Base-by-base conservation (phyloP, 2,329 filamentous ascomycete genomes). In the Ophiobolus disseminans region DNA sequence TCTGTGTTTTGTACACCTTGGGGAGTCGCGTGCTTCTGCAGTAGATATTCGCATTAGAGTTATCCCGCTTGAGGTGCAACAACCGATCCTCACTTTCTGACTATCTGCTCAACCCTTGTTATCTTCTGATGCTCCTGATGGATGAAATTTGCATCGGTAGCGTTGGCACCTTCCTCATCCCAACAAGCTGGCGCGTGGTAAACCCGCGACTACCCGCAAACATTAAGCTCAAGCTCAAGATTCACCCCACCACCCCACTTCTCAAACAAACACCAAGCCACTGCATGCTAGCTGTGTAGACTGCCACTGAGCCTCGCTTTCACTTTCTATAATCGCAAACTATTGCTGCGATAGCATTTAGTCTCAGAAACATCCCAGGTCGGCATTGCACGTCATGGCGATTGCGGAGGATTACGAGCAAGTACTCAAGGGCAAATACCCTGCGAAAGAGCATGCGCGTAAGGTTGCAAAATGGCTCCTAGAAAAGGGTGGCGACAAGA, bases 391-490 rank as follows among this genome's bases (percentile, higher is more conserved):
- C n/a, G n/a, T n/a, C 23, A 70, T 70, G 67, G 63, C 57, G 7
- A 66, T 62, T 28, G 65, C 65, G 9, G 60, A 70, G 38, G 64
- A 68, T 50, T 70, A 68, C 40, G 65, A 72, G 23, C 62, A 71
- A 8, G 61, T 82, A 30, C 72, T 83, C 19, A 76, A 77, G 45
- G 81, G 78, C 47, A 86, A 86, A 71, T 87, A 87, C 63, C 94
- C 94, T 19, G 93, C 89, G 64, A 97, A 97, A 78, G 80, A 83
- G 21, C 94, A 99, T 74, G 91, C 89, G 50, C 84, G 84, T 62
- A 86, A 88, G 53, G 92, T 97, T n/a, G 89, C 87, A 48, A 84
- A 90, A 50, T 88, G 87, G 72, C 86, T 97, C 56, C 81, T 82
- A 45, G 78, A 83, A 52, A 76, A 89, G 68, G 77, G 86, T 31